A percentile compares a stretch with the other conserved stretches of the same genome.
phyloP scores from a whole-genome alignment of 495 filamentous ascomycete species.

The Tirmania nivea region DNA sequence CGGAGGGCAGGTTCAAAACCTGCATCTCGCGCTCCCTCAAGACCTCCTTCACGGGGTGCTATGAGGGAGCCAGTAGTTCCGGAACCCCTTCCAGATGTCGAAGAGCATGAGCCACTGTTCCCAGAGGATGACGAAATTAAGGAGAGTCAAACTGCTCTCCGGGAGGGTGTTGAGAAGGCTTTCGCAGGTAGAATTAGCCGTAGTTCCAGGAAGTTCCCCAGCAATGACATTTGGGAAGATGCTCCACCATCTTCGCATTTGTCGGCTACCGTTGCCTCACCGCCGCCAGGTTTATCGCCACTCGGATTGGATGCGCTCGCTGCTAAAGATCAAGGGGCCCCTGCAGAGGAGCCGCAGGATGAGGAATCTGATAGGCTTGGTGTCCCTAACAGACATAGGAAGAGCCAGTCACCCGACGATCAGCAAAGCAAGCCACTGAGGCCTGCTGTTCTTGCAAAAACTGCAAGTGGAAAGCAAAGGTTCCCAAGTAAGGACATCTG shows the following conservation, averaged over 20 bases:
- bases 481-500: conserved; percentile 92
- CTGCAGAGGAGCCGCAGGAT: conserved; percentile 18
- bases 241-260: conserved; percentile 62
- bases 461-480: conserved; percentile 26
- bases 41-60: conserved; percentile 3
- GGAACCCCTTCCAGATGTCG: conserved; percentile 25
- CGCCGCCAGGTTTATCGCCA: conserved; percentile 22
- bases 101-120: conserved; percentile 91
- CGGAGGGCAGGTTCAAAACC: conserved; percentile 8
- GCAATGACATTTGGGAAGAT: conserved; percentile 94
- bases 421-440: neutral
- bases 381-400: neutral
- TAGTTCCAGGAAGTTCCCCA: conserved; percentile 45
- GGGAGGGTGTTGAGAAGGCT: conserved; percentile 2
- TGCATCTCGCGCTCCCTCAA: conserved; percentile 11
- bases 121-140: conserved; percentile 48
- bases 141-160: conserved; percentile 18
- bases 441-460: neutral
- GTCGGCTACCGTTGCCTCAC: conserved; percentile 50
- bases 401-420: neutral
- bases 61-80: neutral
- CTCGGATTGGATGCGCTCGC: neutral
- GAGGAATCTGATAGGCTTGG: conserved; percentile 13
- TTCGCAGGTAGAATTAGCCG: neutral
- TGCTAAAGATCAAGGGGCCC: conserved; percentile 19